Conservation (phyloP, 768 basidiomycete species). For the Terana coerulea region DNA sequence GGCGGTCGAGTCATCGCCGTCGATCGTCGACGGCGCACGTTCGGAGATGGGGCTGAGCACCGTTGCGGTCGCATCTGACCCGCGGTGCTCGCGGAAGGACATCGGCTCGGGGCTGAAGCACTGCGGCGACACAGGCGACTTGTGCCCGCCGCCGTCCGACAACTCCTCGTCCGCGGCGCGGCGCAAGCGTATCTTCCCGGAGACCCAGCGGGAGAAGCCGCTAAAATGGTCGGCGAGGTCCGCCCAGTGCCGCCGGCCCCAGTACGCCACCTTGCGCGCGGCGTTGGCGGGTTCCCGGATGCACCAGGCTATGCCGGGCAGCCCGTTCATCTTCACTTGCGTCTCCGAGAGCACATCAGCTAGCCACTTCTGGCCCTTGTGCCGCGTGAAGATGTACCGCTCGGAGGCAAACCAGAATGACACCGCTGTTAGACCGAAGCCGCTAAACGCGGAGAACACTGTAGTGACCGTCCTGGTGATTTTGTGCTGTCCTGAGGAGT, state of each 20-base stretch:
- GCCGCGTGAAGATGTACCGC: slow-evolving; percentile 57
- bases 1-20: slow-evolving; percentile 18
- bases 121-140: slow-evolving; percentile 7
- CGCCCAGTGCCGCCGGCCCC: slow-evolving; percentile 15
- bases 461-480: slow-evolving; percentile 71
- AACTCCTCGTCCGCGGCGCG: slow-evolving; percentile 1
- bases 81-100: slow-evolving; percentile 12
- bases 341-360: slow-evolving; percentile 45
- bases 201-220: background rate
- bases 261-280: slow-evolving; percentile 16
- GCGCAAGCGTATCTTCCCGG: slow-evolving; percentile 3
- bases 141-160: slow-evolving; percentile 7
- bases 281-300: slow-evolving; percentile 21
- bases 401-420: slow-evolving; percentile 74
- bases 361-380: slow-evolving; percentile 69
- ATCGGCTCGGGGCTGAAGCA: slow-evolving; percentile 20
- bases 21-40: slow-evolving; percentile 18
- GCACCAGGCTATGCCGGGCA: slow-evolving; percentile 22
- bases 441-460: slow-evolving; percentile 71
- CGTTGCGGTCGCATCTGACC: slow-evolving; percentile 16
- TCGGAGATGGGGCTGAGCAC: slow-evolving; percentile 20
- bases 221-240: slow-evolving; percentile 17
- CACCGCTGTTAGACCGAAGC: slow-evolving; percentile 66
- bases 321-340: slow-evolving; percentile 17
- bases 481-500: slow-evolving; percentile 58